Conservation (phyloP, 148 eudicot species). For the Camellia japonica region DNA sequence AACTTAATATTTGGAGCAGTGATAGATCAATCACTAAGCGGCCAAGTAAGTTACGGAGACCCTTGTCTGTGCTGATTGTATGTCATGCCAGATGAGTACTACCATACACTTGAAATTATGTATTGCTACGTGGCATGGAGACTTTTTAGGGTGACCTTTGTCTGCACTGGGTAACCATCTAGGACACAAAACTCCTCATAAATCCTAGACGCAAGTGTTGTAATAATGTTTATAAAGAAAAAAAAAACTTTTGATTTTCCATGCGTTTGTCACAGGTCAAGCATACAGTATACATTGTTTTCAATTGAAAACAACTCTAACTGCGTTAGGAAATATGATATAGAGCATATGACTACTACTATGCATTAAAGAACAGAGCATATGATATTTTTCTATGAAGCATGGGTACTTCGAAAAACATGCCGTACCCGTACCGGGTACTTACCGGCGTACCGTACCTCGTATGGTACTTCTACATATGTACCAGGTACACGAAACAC, state of each 20-base stretch:
- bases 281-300: not conserved
- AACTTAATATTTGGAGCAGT: constrained; percentile 96
- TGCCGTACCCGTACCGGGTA: too few species aligned
- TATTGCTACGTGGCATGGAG: not conserved
- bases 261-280: not conserved
- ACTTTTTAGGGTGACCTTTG: not conserved
- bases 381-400: not conserved
- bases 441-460: too few species aligned
- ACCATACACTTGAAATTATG: not conserved
- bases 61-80: too few species aligned
- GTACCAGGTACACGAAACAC: too few species aligned
- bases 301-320: not conserved
- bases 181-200: not conserved
- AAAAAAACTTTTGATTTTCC: not conserved
- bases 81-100: not conserved
- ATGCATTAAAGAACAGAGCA: not conserved
- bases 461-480: too few species aligned
- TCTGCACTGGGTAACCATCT: not conserved
- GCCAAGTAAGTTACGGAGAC: constrained; percentile 57
- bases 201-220: not conserved
- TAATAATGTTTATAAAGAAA: not conserved
- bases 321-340: not conserved
- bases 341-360: not conserved
- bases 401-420: too few species aligned
- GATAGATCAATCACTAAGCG: constrained; percentile 76